A percentile compares a stretch with the other conserved stretches of the same genome.
Evolutionary conservation across 495 filamentous ascomycete genomes (phyloP).

Genomic region (Letharia lupina): DNA sequence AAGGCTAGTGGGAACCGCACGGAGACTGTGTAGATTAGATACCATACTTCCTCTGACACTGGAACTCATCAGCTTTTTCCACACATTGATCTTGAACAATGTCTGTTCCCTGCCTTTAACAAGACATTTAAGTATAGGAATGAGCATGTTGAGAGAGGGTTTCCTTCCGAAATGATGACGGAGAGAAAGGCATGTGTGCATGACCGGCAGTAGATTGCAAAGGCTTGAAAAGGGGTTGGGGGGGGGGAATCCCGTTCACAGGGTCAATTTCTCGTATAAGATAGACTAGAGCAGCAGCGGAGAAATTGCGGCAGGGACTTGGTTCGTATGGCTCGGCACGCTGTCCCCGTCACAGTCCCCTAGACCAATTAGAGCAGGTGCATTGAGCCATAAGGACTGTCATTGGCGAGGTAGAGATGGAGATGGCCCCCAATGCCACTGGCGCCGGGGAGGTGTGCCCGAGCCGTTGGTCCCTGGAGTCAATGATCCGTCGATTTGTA

Average conservation of each 20-base stretch:
- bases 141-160: no score
- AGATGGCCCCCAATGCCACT: background rate
- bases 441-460: background rate
- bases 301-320: constrained; percentile 2
- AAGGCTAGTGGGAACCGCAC: background rate
- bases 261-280: background rate
- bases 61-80: background rate
- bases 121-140: no score
- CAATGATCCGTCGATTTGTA: background rate
- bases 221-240: background rate
- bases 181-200: no score
- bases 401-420: background rate
- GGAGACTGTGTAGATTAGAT: background rate
- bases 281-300: background rate
- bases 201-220: background rate
- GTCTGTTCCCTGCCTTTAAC: background rate
- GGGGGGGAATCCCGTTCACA: background rate
- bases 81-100: background rate
- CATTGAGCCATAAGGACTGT: background rate
- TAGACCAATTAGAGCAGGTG: background rate
- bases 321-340: constrained; percentile 3
- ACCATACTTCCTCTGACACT: background rate
- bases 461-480: background rate
- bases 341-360: background rate
- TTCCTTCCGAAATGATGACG: no score